Evolutionary conservation across 1,284 basidiomycete species (phyloP), one percentile per base, ranked within the genome.

Genomic region (Cryptococcus sp.): DNA sequence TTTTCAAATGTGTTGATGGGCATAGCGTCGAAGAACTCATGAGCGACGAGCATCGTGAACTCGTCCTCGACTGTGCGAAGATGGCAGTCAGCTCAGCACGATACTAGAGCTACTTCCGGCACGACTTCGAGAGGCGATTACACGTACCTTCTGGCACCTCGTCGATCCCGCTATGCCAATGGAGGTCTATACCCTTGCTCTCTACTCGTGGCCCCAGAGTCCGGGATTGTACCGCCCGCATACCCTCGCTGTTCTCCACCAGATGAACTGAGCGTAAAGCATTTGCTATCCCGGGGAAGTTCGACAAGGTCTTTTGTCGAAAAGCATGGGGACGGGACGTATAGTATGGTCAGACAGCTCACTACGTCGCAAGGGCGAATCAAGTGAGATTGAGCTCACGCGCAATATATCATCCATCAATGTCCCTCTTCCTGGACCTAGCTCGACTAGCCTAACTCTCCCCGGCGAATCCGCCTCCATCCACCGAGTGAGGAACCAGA

Each of bases 21-120:
- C 50, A 99, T 82, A 0, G 95, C 95, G 72, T 99, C 96, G 64
- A 99, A 98, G 79, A 99, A 97, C 73, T 99, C 96, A 75, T 99
- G 95, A 0, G 95, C 96, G 7, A 97, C 80, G 20, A 96, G 77
- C 81, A 97, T 87, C 0, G 93, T 96, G 76, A 88, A 98, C 43
- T 79, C 81, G 17, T 85, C 82, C 35, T 81, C 63, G 65, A 52
- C 41, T 50, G 42, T 41, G 10, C 2, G 19, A 17, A 15, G 25
- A 17, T 19, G 39, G 52, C 7, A 58, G 42, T 51, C 16, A 55
- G 53, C 45, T 17, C 16, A 38, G 25, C 20, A 42, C 7, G n/a
- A 17, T 55, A 40, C 27, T 42, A 48, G 3, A 48, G 17, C 4
- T 23, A 19, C 42, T 45, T 23, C 15, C 2, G 42, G 19, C 42